Evolutionary conservation across 2,329 filamentous ascomycete species (phyloP).

Genomic region (Rugonectria rugulosa): DNA sequence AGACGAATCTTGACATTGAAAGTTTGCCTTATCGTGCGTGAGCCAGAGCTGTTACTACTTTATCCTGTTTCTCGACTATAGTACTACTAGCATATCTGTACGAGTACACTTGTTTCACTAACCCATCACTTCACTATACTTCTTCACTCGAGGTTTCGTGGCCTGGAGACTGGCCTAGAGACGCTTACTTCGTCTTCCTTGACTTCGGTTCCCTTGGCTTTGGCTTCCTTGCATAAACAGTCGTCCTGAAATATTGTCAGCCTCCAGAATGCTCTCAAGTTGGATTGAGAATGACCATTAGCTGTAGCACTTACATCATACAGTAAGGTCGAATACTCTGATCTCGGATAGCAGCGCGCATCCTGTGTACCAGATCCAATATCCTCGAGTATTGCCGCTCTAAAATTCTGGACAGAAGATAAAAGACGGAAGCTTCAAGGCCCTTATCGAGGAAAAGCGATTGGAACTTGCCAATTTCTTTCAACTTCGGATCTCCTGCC

Average conservation of each 20-base stretch:
- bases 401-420: conserved; percentile 23
- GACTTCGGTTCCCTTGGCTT: too few relatives aligned
- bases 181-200: too few relatives aligned
- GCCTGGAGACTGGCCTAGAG: too few relatives aligned
- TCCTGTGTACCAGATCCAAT: conserved; percentile 20
- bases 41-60: too few relatives aligned
- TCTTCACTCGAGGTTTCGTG: too few relatives aligned
- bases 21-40: too few relatives aligned
- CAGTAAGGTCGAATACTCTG: conserved; percentile 2
- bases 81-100: too few relatives aligned
- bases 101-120: too few relatives aligned
- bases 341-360: conserved; percentile 22
- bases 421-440: conserved; percentile 27
- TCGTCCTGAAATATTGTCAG: not conserved
- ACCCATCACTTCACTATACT: too few relatives aligned
- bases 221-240: conserved; percentile 1
- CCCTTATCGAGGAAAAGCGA: conserved; percentile 24
- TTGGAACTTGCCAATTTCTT: conserved; percentile 25
- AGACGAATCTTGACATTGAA: too few relatives aligned
- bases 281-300: not conserved
- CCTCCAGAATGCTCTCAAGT: not conserved
- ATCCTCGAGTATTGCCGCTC: conserved; percentile 26
- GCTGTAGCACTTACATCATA: conserved; percentile 2
- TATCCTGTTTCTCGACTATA: too few relatives aligned
- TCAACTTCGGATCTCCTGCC: conserved; percentile 28